Base-by-base conservation (phyloP, 2,329 filamentous ascomycete species). In the Microdochium bolleyi region DNA sequence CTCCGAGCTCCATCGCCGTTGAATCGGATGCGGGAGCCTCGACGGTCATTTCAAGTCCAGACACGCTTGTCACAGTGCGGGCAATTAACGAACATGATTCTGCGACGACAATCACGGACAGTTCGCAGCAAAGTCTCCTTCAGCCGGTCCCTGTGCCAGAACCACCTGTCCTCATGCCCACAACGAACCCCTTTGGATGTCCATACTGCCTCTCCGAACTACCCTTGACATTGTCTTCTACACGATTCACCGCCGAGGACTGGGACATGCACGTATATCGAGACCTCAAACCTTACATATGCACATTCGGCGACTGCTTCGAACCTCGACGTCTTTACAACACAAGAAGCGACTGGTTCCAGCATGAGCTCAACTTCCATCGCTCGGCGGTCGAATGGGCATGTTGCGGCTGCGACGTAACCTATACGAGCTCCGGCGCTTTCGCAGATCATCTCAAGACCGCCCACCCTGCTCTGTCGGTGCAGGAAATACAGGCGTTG, bases 251-350 rank as follows among this genome's bases (percentile, higher is more conserved):
- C 5, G 53, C 55, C 46, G 54, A 54, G 3, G 57, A 60, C 16
- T 61, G 59, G 59, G 22, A 51, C 11, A 50, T 30, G 7, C 60
- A 62, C 49, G n/a, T 62, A n/a, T 60, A 54, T 24, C 41, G 52
- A 8, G 60, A 62, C 46, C 51, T 62, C 11, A 49, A 59, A 37
- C 58, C 60, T 2, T 61, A 62, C 52, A 53, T 56, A 2, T 62
- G 60, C 34, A 59, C 57, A 1, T 62, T 60, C 49, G 55, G 54
- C 5, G 46, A 52, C 3, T 62, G 60, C 37, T 34, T 16, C 16
- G 48, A 41, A 13, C 51, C 49, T 11, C 16, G 54, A 21, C 55
- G 54, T 27, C 49, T 54, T 2, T 61, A 56, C 30, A 53, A 53
- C 3, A 49, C 51, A 24, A 53, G 52, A 22, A 48, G 53, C 24